Evolutionary conservation across 208 protist species (phyloP).

Genomic region (Histomonas meleagridis): DNA sequence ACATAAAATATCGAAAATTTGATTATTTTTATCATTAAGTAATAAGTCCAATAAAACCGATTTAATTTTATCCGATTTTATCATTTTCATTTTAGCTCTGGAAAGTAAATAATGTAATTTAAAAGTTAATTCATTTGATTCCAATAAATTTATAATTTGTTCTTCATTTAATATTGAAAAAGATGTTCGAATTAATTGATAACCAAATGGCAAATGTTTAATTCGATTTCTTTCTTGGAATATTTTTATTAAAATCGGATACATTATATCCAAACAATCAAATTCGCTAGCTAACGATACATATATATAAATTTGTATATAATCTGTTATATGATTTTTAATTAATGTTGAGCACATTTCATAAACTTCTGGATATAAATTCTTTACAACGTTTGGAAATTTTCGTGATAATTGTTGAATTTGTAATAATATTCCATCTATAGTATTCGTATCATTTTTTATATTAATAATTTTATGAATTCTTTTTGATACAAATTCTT

Average conservation of each 20-base stretch:
- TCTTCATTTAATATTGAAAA: background rate
- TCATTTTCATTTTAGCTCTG: background rate
- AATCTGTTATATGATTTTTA: background rate
- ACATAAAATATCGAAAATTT: background rate
- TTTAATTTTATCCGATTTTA: background rate
- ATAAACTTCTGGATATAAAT: background rate
- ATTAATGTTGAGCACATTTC: background rate
- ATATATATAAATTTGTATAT: background rate
- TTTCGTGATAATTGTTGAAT: background rate
- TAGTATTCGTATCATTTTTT: background rate
- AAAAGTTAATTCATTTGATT: background rate
- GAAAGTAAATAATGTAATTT: background rate
- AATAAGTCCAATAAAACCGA: background rate
- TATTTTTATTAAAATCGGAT: background rate
- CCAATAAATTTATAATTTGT: background rate
- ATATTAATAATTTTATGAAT: too few relatives aligned
- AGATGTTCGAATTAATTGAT: background rate
- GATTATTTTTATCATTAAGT: background rate
- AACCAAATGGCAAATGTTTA: background rate
- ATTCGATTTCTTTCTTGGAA: background rate
- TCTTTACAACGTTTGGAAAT: background rate
- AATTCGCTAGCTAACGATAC: background rate
- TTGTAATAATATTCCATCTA: background rate
- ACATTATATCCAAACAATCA: background rate
- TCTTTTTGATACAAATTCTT: too few relatives aligned